Evolutionary conservation across 352 stramenopile species (phyloP).

Genomic region (Pythium rishiriense): DNA sequence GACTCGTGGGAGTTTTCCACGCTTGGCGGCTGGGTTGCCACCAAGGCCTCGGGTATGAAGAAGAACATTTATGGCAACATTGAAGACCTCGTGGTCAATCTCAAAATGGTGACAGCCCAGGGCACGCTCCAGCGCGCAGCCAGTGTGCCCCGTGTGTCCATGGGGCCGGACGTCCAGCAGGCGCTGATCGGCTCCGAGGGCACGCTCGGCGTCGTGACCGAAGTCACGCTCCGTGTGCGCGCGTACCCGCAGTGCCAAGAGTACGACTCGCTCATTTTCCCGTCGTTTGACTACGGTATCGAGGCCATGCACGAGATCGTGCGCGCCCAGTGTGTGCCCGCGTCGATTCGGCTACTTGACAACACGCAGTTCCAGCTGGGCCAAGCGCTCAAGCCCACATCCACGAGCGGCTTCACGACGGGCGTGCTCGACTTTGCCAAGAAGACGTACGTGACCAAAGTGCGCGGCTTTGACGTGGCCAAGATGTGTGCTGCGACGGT

Average conservation of each 20-base stretch:
- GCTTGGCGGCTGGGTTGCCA: slow-evolving; percentile 92
- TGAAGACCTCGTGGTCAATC: slow-evolving; percentile 90
- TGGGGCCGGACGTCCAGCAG: slow-evolving; percentile 89
- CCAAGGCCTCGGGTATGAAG: slow-evolving; percentile 93
- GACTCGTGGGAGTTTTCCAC: slow-evolving; percentile 95
- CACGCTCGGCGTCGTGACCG: slow-evolving; percentile 93
- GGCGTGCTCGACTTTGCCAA: slow-evolving; percentile 75
- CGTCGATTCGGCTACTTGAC: slow-evolving; percentile 91
- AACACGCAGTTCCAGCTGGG: slow-evolving; percentile 95
- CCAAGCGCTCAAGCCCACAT: slow-evolving; percentile 85
- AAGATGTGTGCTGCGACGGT: slow-evolving; percentile 87
- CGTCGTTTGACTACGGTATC: slow-evolving; percentile 74
- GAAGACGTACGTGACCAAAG: slow-evolving; percentile 83
- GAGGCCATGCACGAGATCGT: slow-evolving; percentile 83
- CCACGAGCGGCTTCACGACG: slow-evolving; percentile 43
- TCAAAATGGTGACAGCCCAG: slow-evolving; percentile 70
- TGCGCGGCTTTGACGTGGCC: slow-evolving; percentile 70
- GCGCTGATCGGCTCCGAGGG: slow-evolving; percentile 91
- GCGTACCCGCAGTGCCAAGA: slow-evolving; percentile 72
- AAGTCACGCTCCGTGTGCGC: slow-evolving; percentile 92
- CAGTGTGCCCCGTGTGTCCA: slow-evolving; percentile 75
- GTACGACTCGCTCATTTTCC: slow-evolving; percentile 93
- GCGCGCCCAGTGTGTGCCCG: slow-evolving; percentile 63
- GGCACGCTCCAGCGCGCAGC: slow-evolving; percentile 58
- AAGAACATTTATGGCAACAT: slow-evolving; percentile 95